These are phyloP conservation scores for Coemansia sp. DNA, from an alignment of 192 early-diverging fungal species.

Conservation along the genomic window DNA sequence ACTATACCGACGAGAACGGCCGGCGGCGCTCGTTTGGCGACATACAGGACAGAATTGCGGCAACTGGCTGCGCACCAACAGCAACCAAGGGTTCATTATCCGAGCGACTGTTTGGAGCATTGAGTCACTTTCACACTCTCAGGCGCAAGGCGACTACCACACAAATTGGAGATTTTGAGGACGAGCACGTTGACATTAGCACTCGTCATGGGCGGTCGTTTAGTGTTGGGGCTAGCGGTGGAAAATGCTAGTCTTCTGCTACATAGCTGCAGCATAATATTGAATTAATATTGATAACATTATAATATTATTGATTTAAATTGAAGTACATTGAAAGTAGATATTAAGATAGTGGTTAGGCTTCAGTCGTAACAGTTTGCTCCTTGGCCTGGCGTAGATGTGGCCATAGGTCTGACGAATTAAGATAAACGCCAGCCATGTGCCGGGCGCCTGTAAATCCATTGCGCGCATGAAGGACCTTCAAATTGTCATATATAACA, in stretches of 20 bases:
- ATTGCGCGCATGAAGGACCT: slow-evolving; percentile 55
- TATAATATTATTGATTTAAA: not conserved
- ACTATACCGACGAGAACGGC: no score
- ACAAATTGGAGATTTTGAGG: not conserved
- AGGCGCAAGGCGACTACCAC: slow-evolving; percentile 10
- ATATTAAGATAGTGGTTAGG: not conserved
- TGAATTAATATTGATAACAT: not conserved
- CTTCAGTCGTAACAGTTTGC: not conserved
- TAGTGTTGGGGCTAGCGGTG: slow-evolving; percentile 1
- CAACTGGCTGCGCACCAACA: not conserved
- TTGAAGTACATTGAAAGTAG: not conserved
- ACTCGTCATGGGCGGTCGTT: slow-evolving; percentile 14
- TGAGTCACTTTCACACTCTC: slow-evolving; percentile 9
- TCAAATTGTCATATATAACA: slow-evolving; percentile 54
- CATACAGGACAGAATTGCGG: not conserved
- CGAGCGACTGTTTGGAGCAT: slow-evolving; percentile 10
- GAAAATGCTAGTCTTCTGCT: not conserved
- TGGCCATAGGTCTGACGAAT: slow-evolving; percentile 37
- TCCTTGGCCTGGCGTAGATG: slow-evolving; percentile 21
- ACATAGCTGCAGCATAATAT: no score
- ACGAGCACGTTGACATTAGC: not conserved
- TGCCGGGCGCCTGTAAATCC: slow-evolving; percentile 50
- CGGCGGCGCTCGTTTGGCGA: slow-evolving; percentile 6
- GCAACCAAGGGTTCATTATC: slow-evolving; percentile 1
- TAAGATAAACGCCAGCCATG: slow-evolving; percentile 54